Evolutionary conservation across 2,329 filamentous ascomycete genomes (phyloP), one percentile per base, ranked within the genome.

Genomic region (Colletotrichum caudatum): DNA sequence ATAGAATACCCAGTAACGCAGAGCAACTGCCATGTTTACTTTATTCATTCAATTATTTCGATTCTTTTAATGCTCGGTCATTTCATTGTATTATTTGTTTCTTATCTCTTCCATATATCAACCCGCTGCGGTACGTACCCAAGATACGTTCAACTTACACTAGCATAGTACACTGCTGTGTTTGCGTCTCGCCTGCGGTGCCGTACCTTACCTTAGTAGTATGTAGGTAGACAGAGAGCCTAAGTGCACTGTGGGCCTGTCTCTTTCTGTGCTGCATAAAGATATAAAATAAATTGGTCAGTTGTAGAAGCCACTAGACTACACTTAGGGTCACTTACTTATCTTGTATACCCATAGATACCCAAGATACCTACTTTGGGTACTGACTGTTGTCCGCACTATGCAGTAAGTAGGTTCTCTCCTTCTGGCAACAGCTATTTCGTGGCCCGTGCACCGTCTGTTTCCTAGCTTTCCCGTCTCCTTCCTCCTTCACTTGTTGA

Each of bases 251-350:
- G 62, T 33, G 54, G 62, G 44, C 26, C 44, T 35, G 35, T 35
- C 44, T 26, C 53, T 51, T 41, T 37, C 35, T 66, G 56, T 62
- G 50, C 41, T 59, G 67, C 66, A 69, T 66, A 69, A 48, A 66
- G 18, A 37, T 59, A 39, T 9, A 69, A 41, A 60, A 39, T 11
- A 37, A 53, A 39, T 14, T 11, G 8, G 35, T 46, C 50, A 56
- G 60, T 56, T 70, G 64, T 56, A 66, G 39, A n/a, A 50, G 11
- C 20, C 23, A 29, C 63, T 56, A 66, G 20, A 33, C 63, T 44
- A 14, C n/a, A 59, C 46, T 12, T 20, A 69, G 44, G 12, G 37
- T 37, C 61, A 18, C 37, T 7, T 51, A 26, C n/a, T n/a, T 7
- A 44, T n/a, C 18, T 9, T 1, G 16, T 39, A 14, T 39, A 12